Conservation (phyloP, 257 asterid genomes). For the Schizonepeta tenuifolia region DNA sequence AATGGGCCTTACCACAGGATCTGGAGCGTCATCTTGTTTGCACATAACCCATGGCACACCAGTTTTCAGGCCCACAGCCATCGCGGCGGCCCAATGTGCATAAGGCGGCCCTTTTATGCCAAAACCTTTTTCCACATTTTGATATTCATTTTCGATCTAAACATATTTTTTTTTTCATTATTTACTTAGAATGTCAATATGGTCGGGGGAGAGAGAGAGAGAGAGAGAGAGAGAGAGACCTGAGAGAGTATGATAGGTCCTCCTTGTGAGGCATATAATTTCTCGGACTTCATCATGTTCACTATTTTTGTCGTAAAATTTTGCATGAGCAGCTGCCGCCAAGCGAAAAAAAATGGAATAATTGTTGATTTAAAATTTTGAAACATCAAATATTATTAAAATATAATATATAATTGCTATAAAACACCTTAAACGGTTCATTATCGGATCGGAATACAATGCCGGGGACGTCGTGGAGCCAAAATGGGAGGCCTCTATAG, state of each 20-base stretch:
- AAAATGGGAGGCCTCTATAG: constrained; percentile 80
- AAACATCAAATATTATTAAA: no score
- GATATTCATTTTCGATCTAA: constrained; percentile 93
- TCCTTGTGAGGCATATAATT: constrained; percentile 82
- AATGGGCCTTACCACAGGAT: constrained; percentile 61
- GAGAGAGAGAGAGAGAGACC: constrained; percentile 40
- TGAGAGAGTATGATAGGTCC: constrained; percentile 91
- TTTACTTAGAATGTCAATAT: no score
- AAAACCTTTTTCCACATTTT: constrained; percentile 61
- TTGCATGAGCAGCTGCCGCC: constrained; percentile 62
- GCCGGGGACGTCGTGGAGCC: constrained; percentile 85
- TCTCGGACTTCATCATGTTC: constrained; percentile 71
- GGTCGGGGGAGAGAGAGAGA: no score
- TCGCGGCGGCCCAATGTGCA: constrained; percentile 81
- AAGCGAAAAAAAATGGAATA: neutral
- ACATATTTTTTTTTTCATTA: no score
- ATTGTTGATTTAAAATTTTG: no score
- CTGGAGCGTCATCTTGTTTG: constrained; percentile 94
- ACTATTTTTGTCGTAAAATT: constrained; percentile 76
- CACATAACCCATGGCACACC: constrained; percentile 98
- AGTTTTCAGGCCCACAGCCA: constrained; percentile 78
- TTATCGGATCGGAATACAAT: constrained; percentile 75
- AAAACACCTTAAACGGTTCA: constrained; percentile 73
- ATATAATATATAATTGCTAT: no score
- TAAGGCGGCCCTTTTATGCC: constrained; percentile 62